Evolutionary conservation across 1,284 basidiomycete species (phyloP), one percentile per base, ranked within the genome.

Genomic region (Sporisorium exsertum): DNA sequence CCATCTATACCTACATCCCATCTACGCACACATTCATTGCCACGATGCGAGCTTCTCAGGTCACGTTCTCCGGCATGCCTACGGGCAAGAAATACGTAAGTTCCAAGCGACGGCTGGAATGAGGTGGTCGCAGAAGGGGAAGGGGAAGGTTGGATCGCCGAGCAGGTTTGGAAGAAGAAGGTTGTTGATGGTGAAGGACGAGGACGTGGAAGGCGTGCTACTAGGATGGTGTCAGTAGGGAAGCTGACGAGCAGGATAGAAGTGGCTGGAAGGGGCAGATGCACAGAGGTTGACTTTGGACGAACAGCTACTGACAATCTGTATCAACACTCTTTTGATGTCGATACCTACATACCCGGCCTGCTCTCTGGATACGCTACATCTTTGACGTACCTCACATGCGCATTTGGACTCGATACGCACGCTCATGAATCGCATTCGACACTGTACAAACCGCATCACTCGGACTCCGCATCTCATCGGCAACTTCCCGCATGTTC

Each of bases 51-150:
- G 69, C 74, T 55, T 75, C 78, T 72, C 78, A 73, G 59, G 65
- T 67, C 32, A 33, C 59, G 13, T 71, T 78, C 59, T 78, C 77
- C 46, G 78, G 78, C 29, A 82, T 82, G 81, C 81, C 81, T 58
- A 80, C 81, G 51, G 81, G 81, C 69, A 75, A 74, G 61, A 82
- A 80, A 72, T 82, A 78, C 64, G 79, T 79, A 72, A 70, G 77
- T 76, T 46, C 50, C 2, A 20, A 24, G 20, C 16, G 8, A 16
- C 8, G 54, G 29, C 20, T 4, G 37, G 22, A 18, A 24, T 16
- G 33, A 18, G 3, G 46, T 26, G 32, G 18, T 35, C 33, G 12
- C 7, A 12, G 8, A 16, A 22, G n/a, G 13, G 29, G 10, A 26
- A 22, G 3, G 24, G 12, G 7, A 12, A 13, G 16, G 24, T 20